Evolutionary conservation across 2,329 filamentous ascomycete genomes (phyloP), one percentile per base, ranked within the genome.

Genomic region (Exophiala xenobiotica): DNA sequence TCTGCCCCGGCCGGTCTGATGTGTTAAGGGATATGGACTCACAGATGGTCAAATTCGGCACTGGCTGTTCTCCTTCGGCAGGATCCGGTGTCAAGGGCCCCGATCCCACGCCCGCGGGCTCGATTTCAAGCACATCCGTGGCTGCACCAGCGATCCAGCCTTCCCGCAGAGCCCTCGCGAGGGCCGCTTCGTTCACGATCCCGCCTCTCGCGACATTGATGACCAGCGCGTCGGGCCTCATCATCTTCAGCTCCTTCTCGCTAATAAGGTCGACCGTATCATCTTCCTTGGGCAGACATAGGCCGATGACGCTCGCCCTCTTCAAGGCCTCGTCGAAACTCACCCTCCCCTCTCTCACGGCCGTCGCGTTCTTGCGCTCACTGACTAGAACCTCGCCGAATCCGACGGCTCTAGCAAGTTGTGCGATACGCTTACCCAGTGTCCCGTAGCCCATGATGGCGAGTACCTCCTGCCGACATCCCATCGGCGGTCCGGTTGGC

Each of bases 141-240:
- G 73, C 77, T 39, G 75, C 76, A 1, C 77, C 77, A 3, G 72
- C 54, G 38, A 79, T 76, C 53, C 64, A 63, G 12, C 67, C 66
- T n/a, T 73, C 64, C 39, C 67, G 70, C 46, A 79, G 57, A 1
- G 76, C 76, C 14, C 64, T 63, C 12, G 74, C 67, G 9, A 80
- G 63, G 3, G 76, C 76, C 1, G 63, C 63, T 61, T 80, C 78
- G 45, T 80, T 72, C 12, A 79, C 71, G 12, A 78, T 73, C 1
- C 76, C 76, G 11, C 77, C 77, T 18, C 77, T 70, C 2, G 73
- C 69, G 31, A 78, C 71, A 52, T 80, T 79, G 50, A 79, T 65
- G 8, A 79, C 35, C 2, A 78, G 62, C 2, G 74, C 67, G 46
- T 75, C 69, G 0, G 64, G 63, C 6, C 70, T 67, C 73, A 79